A percentile compares a stretch with the other conserved stretches of the same genome.
These are phyloP conservation scores for Apiotrichum laibachii DNA, from an alignment of 1,284 basidiomycete species.

Conservation along the genomic window DNA sequence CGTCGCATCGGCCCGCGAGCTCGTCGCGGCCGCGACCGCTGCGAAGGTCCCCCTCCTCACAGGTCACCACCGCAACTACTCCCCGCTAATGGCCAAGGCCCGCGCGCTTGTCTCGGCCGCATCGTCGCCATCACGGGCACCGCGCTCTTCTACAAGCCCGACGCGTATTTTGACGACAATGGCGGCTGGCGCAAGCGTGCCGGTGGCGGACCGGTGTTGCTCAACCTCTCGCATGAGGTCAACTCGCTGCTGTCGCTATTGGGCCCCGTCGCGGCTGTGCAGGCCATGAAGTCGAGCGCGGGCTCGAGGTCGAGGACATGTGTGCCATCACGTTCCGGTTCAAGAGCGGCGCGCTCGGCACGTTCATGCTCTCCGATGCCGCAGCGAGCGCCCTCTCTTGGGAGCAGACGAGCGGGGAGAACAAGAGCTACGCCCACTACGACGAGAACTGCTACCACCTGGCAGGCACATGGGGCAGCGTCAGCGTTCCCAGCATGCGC, in stretches of 20 bases:
- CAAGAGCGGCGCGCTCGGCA: background rate
- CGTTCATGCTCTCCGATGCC: background rate
- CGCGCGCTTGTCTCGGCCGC: background rate
- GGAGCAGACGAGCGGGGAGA: slow-evolving; percentile 2
- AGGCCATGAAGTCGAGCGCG: background rate
- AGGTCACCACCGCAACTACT: background rate
- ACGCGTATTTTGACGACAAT: background rate
- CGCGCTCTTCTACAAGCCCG: slow-evolving; percentile 1
- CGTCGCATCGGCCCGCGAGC: background rate
- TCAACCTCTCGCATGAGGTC: slow-evolving; percentile 1
- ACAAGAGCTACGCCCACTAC: background rate
- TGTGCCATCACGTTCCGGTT: background rate
- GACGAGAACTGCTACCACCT: slow-evolving; percentile 6
- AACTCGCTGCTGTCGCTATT: background rate
- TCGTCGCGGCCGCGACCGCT: background rate
- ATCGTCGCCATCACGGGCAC: background rate
- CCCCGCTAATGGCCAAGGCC: background rate
- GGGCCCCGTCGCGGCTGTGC: background rate
- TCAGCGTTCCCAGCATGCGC: background rate
- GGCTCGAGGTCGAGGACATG: slow-evolving; percentile 1
- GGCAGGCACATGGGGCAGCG: background rate
- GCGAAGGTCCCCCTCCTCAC: background rate
- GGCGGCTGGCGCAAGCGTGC: background rate
- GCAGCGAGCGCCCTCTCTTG: background rate
- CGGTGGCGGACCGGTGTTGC: background rate